Conservation (phyloP, 192 early-diverging fungal species). For the Linnemannia zychae region DNA sequence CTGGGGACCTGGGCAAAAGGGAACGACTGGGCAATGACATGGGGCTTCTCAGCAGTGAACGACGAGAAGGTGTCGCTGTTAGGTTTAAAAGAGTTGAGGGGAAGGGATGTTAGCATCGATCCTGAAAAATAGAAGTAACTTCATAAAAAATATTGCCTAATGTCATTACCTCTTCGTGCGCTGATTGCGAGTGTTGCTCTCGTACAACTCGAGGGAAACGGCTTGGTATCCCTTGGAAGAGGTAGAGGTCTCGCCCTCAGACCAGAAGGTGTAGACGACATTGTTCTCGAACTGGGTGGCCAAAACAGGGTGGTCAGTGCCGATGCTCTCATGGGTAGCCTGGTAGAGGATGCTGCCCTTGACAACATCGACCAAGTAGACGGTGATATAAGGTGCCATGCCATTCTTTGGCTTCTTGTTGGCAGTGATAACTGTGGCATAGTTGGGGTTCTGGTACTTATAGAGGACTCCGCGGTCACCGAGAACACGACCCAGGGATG, state of each 20-base stretch:
- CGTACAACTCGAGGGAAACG: slow-evolving; percentile 90
- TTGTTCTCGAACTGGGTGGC: slow-evolving; percentile 89
- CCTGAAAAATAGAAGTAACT: too few relatives aligned
- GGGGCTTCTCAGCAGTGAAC: slow-evolving; percentile 73
- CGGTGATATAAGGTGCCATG: slow-evolving; percentile 58
- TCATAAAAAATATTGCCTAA: slow-evolving; percentile 10
- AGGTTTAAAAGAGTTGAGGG: background rate
- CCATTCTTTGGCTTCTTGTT: slow-evolving; percentile 30
- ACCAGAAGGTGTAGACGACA: slow-evolving; percentile 92
- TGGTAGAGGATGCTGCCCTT: slow-evolving; percentile 87
- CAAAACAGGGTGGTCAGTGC: slow-evolving; percentile 69
- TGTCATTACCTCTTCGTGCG: slow-evolving; percentile 70
- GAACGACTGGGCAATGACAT: slow-evolving; percentile 83
- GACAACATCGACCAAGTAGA: slow-evolving; percentile 92
- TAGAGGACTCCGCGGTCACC: slow-evolving; percentile 97
- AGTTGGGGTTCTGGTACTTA: slow-evolving; percentile 98
- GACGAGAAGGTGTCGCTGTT: slow-evolving; percentile 81
- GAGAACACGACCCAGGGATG: slow-evolving; percentile 92
- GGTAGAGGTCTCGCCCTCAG: slow-evolving; percentile 68
- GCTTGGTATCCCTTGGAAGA: slow-evolving; percentile 80
- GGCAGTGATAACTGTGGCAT: slow-evolving; percentile 81
- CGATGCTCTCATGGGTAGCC: slow-evolving; percentile 71
- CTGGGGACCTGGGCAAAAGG: slow-evolving; percentile 79
- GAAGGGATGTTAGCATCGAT: background rate
- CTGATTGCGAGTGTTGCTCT: slow-evolving; percentile 80